Base-by-base conservation (phyloP, 352 stramenopile genomes). In the Halophytophthora polymorphica region DNA sequence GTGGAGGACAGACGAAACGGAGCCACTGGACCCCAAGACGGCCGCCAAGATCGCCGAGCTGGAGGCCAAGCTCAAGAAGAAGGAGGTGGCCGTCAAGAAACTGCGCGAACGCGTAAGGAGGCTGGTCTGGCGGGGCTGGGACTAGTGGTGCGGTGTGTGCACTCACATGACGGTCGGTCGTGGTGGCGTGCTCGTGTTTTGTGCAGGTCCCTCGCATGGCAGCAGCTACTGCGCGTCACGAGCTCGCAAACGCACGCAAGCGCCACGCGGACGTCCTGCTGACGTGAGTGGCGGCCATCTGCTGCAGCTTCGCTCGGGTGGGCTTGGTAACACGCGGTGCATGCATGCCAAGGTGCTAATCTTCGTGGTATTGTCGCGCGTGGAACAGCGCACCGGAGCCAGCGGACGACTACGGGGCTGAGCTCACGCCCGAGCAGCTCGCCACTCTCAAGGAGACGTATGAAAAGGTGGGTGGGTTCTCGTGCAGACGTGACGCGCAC, bases 201-300 rank as follows among this genome's bases (percentile, higher is more conserved):
- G 15, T 13, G 19, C 5, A 85, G 71, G 74, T 89, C 3, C 76
- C 79, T 12, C 61, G 62, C 3, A 53, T 86, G 34, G 79, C 72
- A 11, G 76, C 76, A 5, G 64, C 70, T 31, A 75, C 77, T 45
- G 83, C 64, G 8, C 71, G 76, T 13, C 49, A 61, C 21, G 71
- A 86, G 39, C 58, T 90, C 6, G 65, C 64, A 23, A 77, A 71
- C 28, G 61, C 66, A 25, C 76, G 78, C 18, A 90, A 90, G 36
- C 73, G 79, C 11, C 66, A 71, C 6, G 63, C 72, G 1, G 59
- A 86, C 25, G 72, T 86, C 3, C 52, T 78, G 13, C 47, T 86
- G 33, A 67, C 64, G 78, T 76, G 49, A 22, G 57, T 68, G 1
- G 12, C 28, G 33, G 35, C n/a, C 10, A 13, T 2, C 23, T 36